Conservation (phyloP, 257 asterid genomes). For the Penstemon eatonii region DNA sequence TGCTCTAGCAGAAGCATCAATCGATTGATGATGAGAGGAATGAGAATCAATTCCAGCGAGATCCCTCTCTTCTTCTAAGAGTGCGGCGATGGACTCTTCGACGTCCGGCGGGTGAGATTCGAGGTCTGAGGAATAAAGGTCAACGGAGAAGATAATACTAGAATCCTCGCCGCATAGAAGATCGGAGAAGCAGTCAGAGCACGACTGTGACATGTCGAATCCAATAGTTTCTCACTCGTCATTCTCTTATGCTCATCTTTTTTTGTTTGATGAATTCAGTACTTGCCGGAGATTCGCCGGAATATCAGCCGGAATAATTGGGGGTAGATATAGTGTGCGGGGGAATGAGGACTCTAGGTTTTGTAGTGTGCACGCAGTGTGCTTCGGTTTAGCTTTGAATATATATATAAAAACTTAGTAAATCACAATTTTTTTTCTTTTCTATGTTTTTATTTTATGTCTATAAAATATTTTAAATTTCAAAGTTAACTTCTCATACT, state of each 20-base stretch:
- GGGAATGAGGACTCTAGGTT: conserved; percentile 42
- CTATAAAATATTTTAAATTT: not conserved
- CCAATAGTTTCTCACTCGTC: conserved; percentile 33
- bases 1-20: conserved; percentile 63
- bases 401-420: conserved; percentile 65
- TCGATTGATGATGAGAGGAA: conserved; percentile 42
- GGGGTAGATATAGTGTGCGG: conserved; percentile 36
- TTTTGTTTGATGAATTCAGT: not conserved
- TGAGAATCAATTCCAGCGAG: conserved; percentile 43
- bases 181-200: conserved; percentile 91
- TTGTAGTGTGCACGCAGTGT: conserved; percentile 36
- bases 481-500: not conserved
- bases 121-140: conserved; percentile 64
- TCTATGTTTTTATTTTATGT: not conserved
- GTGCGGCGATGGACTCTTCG: conserved; percentile 74
- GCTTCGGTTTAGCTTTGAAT: conserved; percentile 45
- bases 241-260: conserved; percentile 42
- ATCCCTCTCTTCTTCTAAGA: conserved; percentile 71
- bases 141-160: conserved; percentile 51
- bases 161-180: conserved; percentile 95
- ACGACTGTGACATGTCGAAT: conserved; percentile 65
- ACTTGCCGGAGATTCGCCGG: conserved; percentile 63
- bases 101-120: conserved; percentile 50
- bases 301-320: conserved; percentile 46
- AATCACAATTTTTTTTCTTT: conserved; percentile 30